phyloP scores from a whole-genome alignment of 176 grass and related monocot species.

The Areca catechu region DNA sequence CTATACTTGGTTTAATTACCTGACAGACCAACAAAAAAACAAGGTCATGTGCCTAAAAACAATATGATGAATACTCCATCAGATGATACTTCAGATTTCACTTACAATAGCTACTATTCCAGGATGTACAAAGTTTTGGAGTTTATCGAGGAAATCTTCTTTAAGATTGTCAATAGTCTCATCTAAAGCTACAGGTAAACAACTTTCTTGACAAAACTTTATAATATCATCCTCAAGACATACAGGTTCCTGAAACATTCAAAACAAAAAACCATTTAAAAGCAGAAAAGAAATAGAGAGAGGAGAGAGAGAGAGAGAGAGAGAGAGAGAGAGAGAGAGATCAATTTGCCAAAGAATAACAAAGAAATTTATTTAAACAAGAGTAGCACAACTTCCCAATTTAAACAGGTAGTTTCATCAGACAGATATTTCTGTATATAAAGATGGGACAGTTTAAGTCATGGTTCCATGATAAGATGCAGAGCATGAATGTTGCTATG shows the following conservation, averaged over 20 bases:
- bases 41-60: slow-evolving; percentile 25
- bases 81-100: slow-evolving; percentile 9
- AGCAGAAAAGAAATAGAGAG: slow-evolving; percentile 20
- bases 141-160: slow-evolving; percentile 47
- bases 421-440: too few relatives aligned
- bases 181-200: slow-evolving; percentile 80
- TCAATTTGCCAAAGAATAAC: background rate
- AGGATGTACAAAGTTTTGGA: slow-evolving; percentile 71
- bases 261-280: slow-evolving; percentile 16
- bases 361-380: too few relatives aligned
- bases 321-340: background rate
- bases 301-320: background rate
- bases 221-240: slow-evolving; percentile 50
- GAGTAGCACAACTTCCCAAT: too few relatives aligned
- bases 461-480: too few relatives aligned
- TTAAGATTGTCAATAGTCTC: slow-evolving; percentile 84
- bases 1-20: slow-evolving; percentile 92
- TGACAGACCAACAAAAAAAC: slow-evolving; percentile 28
- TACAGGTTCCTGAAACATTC: slow-evolving; percentile 78
- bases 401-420: too few relatives aligned
- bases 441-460: too few relatives aligned
- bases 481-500: too few relatives aligned
- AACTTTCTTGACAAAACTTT: slow-evolving; percentile 74
- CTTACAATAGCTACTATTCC: slow-evolving; percentile 93
- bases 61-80: background rate